Evolutionary conservation across 2,329 filamentous ascomycete species (phyloP), one percentile per base, ranked within the genome.

Genomic region (Lomentospora prolificans): DNA sequence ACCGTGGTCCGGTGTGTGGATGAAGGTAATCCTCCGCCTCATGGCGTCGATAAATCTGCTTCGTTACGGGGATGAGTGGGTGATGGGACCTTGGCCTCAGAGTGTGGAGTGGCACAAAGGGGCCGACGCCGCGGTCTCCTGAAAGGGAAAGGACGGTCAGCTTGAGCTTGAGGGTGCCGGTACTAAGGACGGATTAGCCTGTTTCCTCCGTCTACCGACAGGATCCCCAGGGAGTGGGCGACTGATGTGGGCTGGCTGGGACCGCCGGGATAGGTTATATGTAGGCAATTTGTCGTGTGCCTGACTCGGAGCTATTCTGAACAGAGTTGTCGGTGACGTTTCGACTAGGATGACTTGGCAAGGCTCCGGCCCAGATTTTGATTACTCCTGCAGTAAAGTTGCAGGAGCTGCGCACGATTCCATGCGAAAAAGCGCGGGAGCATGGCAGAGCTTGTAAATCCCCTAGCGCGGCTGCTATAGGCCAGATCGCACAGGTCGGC

Each of bases 21-120:
- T 74, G 61, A 90, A 94, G 1, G 91, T 95, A 63, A 90, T 83
- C 70, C 89, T 78, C 70, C 90, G 82, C 63, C 86, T 84, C 88
- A 92, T 90, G 39, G 55, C 22, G 44, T 17, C 17, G 10, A n/a
- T 48, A 22, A 22, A 48, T 22, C 44, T 48, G 22, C 17, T 25
- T 3, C 12, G 22, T 10, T 22, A 25, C 6, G 50, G 24, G 50
- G 6, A 24, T 3, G 10, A 50, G 46, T 39, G 8, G 27, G 46
- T 25, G 14, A 44, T 36, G 46, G 19, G 10, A n/a, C n/a, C 10
- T 14, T 7, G 9, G 19, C 14, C 5, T 27, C 27, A 17, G 19
- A 7, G 12, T 12, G 22, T 19, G 31, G 41, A 24, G 28, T 36
- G 50, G 12, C 14, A 33, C 10, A 27, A 14, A 53, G 9, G 14